phyloP scores from a whole-genome alignment of 768 basidiomycete species.

The Leccinum pellstonianum region DNA sequence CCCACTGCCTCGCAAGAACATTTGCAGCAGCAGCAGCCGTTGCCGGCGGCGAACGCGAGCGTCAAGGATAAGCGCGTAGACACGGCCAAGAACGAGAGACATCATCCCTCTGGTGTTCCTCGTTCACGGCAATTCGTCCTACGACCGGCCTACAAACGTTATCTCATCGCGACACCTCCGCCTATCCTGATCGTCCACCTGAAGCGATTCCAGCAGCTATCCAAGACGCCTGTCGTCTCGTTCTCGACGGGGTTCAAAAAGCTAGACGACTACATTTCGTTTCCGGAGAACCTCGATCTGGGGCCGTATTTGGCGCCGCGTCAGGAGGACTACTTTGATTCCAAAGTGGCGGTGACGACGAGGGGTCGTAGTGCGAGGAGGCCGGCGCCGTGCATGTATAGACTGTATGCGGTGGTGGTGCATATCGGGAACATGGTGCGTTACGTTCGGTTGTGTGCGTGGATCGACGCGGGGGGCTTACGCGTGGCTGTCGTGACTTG shows the following conservation, averaged over 20 bases:
- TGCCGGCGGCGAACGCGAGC: slow-evolving; percentile 17
- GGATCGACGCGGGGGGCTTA: neutral
- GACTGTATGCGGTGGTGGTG: slow-evolving; percentile 79
- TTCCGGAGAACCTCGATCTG: slow-evolving; percentile 84
- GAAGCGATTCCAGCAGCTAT: slow-evolving; percentile 90
- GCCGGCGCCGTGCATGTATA: slow-evolving; percentile 54
- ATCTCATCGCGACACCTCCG: slow-evolving; percentile 82
- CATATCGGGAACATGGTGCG: slow-evolving; percentile 86
- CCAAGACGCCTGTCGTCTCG: slow-evolving; percentile 58
- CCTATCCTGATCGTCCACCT: slow-evolving; percentile 90
- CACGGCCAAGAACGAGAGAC: slow-evolving; percentile 32
- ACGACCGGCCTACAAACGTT: slow-evolving; percentile 90
- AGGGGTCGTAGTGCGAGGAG: slow-evolving; percentile 25
- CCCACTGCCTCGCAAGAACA: slow-evolving; percentile 34
- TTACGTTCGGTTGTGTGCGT: slow-evolving; percentile 8
- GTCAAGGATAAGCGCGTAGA: neutral
- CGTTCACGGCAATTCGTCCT: slow-evolving; percentile 63
- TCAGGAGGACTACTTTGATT: slow-evolving; percentile 66
- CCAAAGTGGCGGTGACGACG: slow-evolving; percentile 24
- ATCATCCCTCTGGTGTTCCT: slow-evolving; percentile 35
- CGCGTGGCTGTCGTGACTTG: slow-evolving; percentile 1
- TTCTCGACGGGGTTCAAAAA: slow-evolving; percentile 80
- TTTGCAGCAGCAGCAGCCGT: slow-evolving; percentile 7
- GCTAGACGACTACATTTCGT: slow-evolving; percentile 87
- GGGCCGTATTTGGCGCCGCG: slow-evolving; percentile 83